These are phyloP conservation scores for Aspergillus clavatus DNA, from an alignment of 2,329 filamentous ascomycete genomes.

Conservation along the genomic window DNA sequence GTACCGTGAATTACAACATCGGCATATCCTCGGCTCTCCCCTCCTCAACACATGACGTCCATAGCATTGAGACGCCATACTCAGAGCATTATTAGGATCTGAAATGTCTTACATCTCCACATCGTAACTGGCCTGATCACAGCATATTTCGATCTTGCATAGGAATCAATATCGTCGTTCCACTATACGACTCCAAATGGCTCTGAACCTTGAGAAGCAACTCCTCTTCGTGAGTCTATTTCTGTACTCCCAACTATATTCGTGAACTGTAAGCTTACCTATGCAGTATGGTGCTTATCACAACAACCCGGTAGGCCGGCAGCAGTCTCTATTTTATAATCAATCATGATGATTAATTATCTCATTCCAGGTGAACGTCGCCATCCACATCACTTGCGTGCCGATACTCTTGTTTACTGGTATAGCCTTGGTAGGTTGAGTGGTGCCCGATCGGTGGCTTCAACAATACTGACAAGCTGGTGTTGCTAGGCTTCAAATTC, in stretches of 20 bases:
- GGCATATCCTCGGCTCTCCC: constrained; percentile 1
- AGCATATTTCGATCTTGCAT: constrained; percentile 3
- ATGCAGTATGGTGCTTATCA: constrained; percentile 62
- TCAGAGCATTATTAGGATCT: constrained; percentile 1
- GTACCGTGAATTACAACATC: not conserved
- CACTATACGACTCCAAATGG: no score
- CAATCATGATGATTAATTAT: constrained; percentile 17
- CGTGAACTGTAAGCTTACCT: constrained; percentile 19
- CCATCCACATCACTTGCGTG: constrained; percentile 61
- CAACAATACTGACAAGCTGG: constrained; percentile 4
- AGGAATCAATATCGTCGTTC: no score
- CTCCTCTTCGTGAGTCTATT: constrained; percentile 56
- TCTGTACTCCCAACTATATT: constrained; percentile 6
- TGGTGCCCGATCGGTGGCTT: not conserved
- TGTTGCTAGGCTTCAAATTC: constrained; percentile 52
- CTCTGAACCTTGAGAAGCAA: constrained; percentile 62
- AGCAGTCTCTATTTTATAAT: constrained; percentile 8
- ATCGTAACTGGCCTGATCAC: constrained; percentile 12
- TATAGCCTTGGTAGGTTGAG: constrained; percentile 52
- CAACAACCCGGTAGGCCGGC: constrained; percentile 52
- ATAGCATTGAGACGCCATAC: constrained; percentile 1
- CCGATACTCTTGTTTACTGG: constrained; percentile 56
- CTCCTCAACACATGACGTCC: constrained; percentile 8
- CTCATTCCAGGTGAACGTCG: constrained; percentile 54
- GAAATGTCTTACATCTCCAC: constrained; percentile 14